Evolutionary conservation across 2,329 filamentous ascomycete species (phyloP).

Genomic region (Zalaria sp.): DNA sequence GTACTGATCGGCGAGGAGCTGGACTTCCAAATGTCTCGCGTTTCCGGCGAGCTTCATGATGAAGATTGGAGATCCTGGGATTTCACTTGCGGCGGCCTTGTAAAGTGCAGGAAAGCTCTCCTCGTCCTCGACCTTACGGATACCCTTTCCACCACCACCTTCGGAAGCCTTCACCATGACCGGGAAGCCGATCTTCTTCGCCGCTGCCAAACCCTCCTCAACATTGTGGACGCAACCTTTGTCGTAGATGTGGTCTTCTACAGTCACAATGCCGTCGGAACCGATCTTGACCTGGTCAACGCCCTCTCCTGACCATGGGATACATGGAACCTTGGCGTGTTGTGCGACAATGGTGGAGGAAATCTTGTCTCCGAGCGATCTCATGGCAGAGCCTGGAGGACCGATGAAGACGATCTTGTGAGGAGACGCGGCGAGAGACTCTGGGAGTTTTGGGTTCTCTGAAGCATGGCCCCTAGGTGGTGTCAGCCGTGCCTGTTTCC

Average conservation of each 20-base stretch:
- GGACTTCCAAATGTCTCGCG: conserved; percentile 91
- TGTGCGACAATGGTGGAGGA: conserved; percentile 98
- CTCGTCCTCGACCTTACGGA: conserved; percentile 81
- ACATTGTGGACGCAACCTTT: conserved; percentile 84
- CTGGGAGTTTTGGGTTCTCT: conserved; percentile 94
- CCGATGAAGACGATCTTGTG: conserved; percentile 99
- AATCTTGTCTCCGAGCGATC: conserved; percentile 98
- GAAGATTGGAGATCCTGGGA: conserved; percentile 97
- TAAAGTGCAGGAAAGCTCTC: conserved; percentile 77
- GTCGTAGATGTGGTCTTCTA: conserved; percentile 69
- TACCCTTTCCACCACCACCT: conserved; percentile 97
- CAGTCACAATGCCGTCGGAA: conserved; percentile 76
- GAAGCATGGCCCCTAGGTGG: conserved; percentile 76
- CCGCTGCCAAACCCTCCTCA: conserved; percentile 77
- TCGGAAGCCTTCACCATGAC: conserved; percentile 99
- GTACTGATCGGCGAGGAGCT: conserved; percentile 95
- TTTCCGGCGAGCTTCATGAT: conserved; percentile 99
- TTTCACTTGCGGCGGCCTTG: conserved; percentile 92
- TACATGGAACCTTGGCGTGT: conserved; percentile 89
- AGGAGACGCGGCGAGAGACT: conserved; percentile 86
- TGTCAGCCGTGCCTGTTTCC: conserved; percentile 9
- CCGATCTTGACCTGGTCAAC: conserved; percentile 72
- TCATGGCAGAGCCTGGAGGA: conserved; percentile 94
- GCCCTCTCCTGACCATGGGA: conserved; percentile 97
- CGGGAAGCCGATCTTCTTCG: conserved; percentile 86